These are phyloP conservation scores for Xanthoconium separans DNA, from an alignment of 1,284 basidiomycete genomes.

Conservation along the genomic window DNA sequence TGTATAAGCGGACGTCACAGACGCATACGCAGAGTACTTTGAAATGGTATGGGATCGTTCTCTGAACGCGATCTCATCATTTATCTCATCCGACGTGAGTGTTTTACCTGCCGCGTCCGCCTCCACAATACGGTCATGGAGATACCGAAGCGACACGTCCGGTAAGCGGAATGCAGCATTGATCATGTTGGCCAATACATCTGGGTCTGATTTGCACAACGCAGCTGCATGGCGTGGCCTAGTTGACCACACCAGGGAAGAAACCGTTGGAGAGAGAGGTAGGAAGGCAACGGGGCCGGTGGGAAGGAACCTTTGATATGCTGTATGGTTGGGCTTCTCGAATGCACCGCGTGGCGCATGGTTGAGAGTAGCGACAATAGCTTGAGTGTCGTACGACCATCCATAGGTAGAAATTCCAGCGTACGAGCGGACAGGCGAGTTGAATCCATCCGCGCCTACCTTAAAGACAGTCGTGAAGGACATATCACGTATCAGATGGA, in stretches of 20 bases:
- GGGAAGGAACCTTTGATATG: slow-evolving; percentile 94
- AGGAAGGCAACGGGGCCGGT: slow-evolving; percentile 96
- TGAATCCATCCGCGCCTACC: slow-evolving; percentile 95
- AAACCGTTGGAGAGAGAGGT: slow-evolving; percentile 74
- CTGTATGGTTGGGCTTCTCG: slow-evolving; percentile 71
- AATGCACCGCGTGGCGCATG: slow-evolving; percentile 63
- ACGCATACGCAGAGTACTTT: slow-evolving; percentile 60
- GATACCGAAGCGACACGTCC: slow-evolving; percentile 67
- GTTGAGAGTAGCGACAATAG: slow-evolving; percentile 86
- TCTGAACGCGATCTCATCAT: slow-evolving; percentile 64
- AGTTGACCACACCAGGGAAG: slow-evolving; percentile 96
- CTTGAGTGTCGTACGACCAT: slow-evolving; percentile 90
- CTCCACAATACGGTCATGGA: slow-evolving; percentile 65
- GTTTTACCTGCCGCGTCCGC: slow-evolving; percentile 43
- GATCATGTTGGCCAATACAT: slow-evolving; percentile 72
- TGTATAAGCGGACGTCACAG: slow-evolving; percentile 34
- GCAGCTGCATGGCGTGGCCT: slow-evolving; percentile 75
- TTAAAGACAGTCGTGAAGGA: slow-evolving; percentile 34
- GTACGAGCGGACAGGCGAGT: slow-evolving; percentile 90
- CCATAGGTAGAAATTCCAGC: slow-evolving; percentile 88
- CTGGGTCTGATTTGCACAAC: slow-evolving; percentile 67
- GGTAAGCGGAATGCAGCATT: slow-evolving; percentile 93
- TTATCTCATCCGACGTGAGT: slow-evolving; percentile 46
- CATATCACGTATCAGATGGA: background rate
- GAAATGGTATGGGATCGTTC: slow-evolving; percentile 68